A percentile compares a stretch with the other conserved stretches of the same genome.
Evolutionary conservation across 2,329 filamentous ascomycete species (phyloP).

Genomic region (Epicoccum nigrum): DNA sequence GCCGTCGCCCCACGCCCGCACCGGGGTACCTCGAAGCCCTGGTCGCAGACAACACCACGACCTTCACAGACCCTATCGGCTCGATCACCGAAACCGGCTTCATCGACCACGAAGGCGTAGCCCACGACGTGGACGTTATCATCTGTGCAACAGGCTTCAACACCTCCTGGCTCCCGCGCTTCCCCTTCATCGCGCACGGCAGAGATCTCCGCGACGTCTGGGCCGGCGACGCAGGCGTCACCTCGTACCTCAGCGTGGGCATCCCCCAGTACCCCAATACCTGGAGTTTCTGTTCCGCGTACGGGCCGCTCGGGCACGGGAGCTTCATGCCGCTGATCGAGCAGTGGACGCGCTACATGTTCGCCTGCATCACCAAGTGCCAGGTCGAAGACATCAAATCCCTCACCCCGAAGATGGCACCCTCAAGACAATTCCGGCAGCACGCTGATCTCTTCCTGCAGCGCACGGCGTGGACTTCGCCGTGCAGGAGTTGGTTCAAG

Average conservation of each 20-base stretch:
- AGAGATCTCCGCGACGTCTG: slow-evolving; percentile 46
- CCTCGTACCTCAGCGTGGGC: slow-evolving; percentile 50
- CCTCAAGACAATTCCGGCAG: slow-evolving; percentile 23
- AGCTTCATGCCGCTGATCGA: slow-evolving; percentile 35
- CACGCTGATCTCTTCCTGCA: slow-evolving; percentile 33
- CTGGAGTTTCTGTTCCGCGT: slow-evolving; percentile 50
- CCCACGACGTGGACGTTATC: slow-evolving; percentile 49
- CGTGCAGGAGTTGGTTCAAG: slow-evolving; percentile 35
- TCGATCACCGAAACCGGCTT: slow-evolving; percentile 31
- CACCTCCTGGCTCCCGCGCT: slow-evolving; percentile 35
- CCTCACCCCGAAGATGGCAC: slow-evolving; percentile 22
- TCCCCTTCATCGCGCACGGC: slow-evolving; percentile 36
- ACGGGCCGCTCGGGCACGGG: slow-evolving; percentile 31
- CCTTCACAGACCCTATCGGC: slow-evolving; percentile 28
- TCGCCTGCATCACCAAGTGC: slow-evolving; percentile 29
- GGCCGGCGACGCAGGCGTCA: slow-evolving; percentile 43
- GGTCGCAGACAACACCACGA: slow-evolving; percentile 22
- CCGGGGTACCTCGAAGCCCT: slow-evolving; percentile 33
- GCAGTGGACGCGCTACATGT: slow-evolving; percentile 33
- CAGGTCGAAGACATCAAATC: slow-evolving; percentile 34
- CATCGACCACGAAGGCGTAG: slow-evolving; percentile 23
- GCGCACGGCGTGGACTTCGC: slow-evolving; percentile 33
- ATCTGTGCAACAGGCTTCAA: slow-evolving; percentile 54
- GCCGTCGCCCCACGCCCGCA: slow-evolving; percentile 32
- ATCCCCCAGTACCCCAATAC: slow-evolving; percentile 54